phyloP scores from a whole-genome alignment of 2,329 filamentous ascomycete genomes.

The Alternaria sp. region DNA sequence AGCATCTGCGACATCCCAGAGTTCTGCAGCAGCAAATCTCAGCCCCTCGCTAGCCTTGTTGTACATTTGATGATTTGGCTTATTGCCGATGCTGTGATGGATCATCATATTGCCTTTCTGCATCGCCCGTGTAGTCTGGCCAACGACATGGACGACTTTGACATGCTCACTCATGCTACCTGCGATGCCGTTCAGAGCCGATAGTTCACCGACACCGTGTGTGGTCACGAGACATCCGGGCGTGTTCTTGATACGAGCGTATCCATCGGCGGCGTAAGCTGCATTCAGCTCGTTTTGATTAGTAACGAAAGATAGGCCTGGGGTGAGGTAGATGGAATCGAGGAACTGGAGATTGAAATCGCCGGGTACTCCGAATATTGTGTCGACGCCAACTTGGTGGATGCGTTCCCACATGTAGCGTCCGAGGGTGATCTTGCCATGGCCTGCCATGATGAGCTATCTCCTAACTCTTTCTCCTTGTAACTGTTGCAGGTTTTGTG shows the following conservation, averaged over 20 bases:
- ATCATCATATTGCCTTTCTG: slow-evolving; percentile 57
- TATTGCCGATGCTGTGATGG: slow-evolving; percentile 55
- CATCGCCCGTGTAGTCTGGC: slow-evolving; percentile 54
- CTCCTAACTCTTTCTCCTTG: background rate
- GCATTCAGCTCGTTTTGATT: slow-evolving; percentile 68
- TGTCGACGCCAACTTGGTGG: slow-evolving; percentile 52
- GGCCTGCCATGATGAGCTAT: slow-evolving; percentile 8
- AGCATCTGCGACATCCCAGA: slow-evolving; percentile 53
- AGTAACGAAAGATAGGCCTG: slow-evolving; percentile 58
- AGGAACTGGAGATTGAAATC: slow-evolving; percentile 59
- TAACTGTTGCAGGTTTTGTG: background rate
- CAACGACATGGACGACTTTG: slow-evolving; percentile 58
- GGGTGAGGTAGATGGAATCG: slow-evolving; percentile 53
- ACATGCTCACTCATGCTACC: slow-evolving; percentile 56
- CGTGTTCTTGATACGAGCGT: slow-evolving; percentile 63
- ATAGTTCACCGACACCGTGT: slow-evolving; percentile 66
- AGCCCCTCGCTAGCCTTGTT: slow-evolving; percentile 51
- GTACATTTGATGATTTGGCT: slow-evolving; percentile 55
- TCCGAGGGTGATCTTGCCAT: slow-evolving; percentile 51
- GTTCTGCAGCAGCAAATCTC: slow-evolving; percentile 52
- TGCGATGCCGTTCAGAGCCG: slow-evolving; percentile 57
- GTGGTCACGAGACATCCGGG: slow-evolving; percentile 64
- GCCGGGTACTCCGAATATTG: slow-evolving; percentile 56
- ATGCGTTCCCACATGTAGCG: slow-evolving; percentile 56
- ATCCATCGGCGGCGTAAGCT: slow-evolving; percentile 67